Base-by-base conservation (phyloP, 2,329 filamentous ascomycete genomes). In the Bipolaris cookei region DNA sequence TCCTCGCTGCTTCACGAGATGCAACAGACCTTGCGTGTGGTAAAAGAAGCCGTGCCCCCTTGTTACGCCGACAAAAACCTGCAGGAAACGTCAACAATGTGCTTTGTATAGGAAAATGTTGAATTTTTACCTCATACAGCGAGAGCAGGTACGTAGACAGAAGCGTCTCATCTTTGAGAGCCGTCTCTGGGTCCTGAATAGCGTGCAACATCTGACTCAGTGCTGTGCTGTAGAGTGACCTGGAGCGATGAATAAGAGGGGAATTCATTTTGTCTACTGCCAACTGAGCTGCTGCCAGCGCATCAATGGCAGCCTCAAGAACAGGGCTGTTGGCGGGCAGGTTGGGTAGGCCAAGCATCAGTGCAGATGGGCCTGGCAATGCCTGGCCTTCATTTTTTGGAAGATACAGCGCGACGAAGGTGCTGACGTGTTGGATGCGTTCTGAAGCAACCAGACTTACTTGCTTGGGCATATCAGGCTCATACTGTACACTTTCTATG, bases 31-130 rank as follows among this genome's bases (percentile, higher is more conserved):
- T 59, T 76, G 73, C 3, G 74, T 69, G 53, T 76, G 73, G 43
- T 73, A 75, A 50, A 76, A 76, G 62, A 76, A 76, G 25, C 74
- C 74, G 46, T 72, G 68, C 8, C 72, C 73, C 18, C 67, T 63
- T 1, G 67, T 70, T 16, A 75, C 59, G 18, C 74, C 73, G 2
- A 75, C 72, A 38, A 75, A 76, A 0, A 76, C 70, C 73, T 75
- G 43, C 14, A 7, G 6, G 45, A n/a, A 44, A 6, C 4, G 38
- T 61, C 49, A 58, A 38, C 35, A n/a, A 20, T 34, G 13, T 3
- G 23, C 16, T 6, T 14, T 18, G 35, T 3, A 20, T 32, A 20
- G 39, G 16, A 20, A 0, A 11, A 25, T 21, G 6, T 23, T 30
- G n/a, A n/a, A 6, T 4, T 4, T 37, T 16, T 63, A 71, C 73